A percentile compares a stretch with the other conserved stretches of the same genome.
These are phyloP conservation scores for Cymodocea nodosa DNA, from an alignment of 116 monocot species.

Conservation along the genomic window DNA sequence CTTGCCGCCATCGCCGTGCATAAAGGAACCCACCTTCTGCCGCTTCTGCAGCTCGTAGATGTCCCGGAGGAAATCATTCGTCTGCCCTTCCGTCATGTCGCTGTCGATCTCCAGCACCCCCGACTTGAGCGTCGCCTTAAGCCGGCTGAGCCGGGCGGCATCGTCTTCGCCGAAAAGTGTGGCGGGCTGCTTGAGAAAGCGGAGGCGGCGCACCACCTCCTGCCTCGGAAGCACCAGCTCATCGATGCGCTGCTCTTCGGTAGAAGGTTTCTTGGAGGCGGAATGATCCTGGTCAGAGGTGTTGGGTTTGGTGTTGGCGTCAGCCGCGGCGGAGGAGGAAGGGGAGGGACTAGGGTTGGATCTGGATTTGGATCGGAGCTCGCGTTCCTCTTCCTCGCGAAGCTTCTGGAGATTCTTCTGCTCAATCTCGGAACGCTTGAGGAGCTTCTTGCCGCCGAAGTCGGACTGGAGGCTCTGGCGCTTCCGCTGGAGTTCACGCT, in stretches of 20 bases:
- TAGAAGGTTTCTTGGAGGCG: constrained; percentile 16
- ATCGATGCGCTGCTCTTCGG: constrained; percentile 70
- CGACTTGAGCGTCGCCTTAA: constrained; percentile 69
- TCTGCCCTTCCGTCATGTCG: constrained; percentile 92
- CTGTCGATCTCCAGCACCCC: constrained; percentile 74
- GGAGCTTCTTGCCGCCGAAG: constrained; percentile 86
- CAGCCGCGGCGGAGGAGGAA: constrained; percentile 9
- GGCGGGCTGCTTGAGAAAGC: constrained; percentile 83
- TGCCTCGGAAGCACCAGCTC: constrained; percentile 71
- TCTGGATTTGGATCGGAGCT: constrained; percentile 41
- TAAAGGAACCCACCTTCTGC: constrained; percentile 37
- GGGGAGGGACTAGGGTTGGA: background rate
- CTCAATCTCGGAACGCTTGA: constrained; percentile 92
- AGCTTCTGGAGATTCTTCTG: constrained; percentile 72
- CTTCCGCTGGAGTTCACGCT: constrained; percentile 68
- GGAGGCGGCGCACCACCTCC: constrained; percentile 88
- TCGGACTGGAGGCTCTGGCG: constrained; percentile 53
- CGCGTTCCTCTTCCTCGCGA: constrained; percentile 67
- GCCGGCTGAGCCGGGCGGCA: constrained; percentile 64
- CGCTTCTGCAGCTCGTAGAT: constrained; percentile 81
- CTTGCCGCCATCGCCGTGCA: constrained; percentile 9
- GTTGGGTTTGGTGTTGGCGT: constrained; percentile 18
- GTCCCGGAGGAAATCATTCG: constrained; percentile 93
- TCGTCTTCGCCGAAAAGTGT: constrained; percentile 97
- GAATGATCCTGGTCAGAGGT: constrained; percentile 6